Evolutionary conservation across 345 rosid species (phyloP).

Genomic region (Populus simonii): DNA sequence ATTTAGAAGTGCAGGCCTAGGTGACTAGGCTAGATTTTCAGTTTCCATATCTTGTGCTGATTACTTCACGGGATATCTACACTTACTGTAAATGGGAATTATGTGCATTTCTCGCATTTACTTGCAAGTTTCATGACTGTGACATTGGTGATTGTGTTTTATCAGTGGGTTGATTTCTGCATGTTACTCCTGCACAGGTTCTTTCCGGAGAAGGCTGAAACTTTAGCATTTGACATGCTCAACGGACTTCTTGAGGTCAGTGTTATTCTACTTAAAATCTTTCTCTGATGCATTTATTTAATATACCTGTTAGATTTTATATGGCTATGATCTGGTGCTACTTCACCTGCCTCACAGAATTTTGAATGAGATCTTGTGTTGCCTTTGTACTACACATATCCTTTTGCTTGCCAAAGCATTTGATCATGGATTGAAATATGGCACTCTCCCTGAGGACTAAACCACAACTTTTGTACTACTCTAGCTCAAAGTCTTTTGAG

Average conservation of each 20-base stretch:
- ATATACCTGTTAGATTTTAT: neutral
- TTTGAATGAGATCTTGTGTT: neutral
- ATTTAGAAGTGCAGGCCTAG: neutral
- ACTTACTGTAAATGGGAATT: neutral
- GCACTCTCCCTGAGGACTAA: neutral
- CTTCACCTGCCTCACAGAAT: neutral
- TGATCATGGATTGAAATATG: neutral
- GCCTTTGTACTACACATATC: neutral
- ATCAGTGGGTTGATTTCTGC: neutral
- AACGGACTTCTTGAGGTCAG: conserved; percentile 66
- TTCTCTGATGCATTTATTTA: neutral
- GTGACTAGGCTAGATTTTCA: neutral
- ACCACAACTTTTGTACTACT: neutral
- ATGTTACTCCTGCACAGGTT: conserved; percentile 50
- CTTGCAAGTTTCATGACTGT: neutral
- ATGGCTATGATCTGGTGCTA: neutral
- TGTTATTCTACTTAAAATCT: neutral
- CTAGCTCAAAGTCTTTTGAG: neutral
- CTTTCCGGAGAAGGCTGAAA: conserved; percentile 73
- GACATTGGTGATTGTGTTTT: neutral
- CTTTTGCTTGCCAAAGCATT: neutral
- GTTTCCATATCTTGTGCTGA: neutral
- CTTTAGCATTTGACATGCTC: conserved; percentile 57
- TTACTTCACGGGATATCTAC: neutral
- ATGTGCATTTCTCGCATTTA: neutral